phyloP scores from a whole-genome alignment of 1,284 basidiomycete genomes.

The Rhizopogon hawkerae region DNA sequence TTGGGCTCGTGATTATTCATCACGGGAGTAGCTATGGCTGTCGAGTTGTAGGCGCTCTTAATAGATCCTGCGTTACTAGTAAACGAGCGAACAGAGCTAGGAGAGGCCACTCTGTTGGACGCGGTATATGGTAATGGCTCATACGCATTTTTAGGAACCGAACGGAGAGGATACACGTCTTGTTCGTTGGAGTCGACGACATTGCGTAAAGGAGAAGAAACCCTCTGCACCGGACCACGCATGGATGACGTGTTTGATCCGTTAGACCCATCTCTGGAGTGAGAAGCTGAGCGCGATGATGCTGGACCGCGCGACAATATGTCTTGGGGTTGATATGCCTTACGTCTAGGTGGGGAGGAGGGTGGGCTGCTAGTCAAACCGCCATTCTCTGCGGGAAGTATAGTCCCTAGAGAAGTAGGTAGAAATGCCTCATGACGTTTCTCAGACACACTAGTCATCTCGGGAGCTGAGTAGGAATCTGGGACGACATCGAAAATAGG shows the following conservation, averaged over 20 bases:
- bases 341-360: slow-evolving; percentile 2
- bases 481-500: neutral
- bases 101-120: slow-evolving; percentile 19
- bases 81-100: slow-evolving; percentile 18
- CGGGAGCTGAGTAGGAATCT: neutral
- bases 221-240: slow-evolving; percentile 9
- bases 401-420: neutral
- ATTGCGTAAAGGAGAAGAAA: slow-evolving; percentile 11
- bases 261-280: slow-evolving; percentile 27
- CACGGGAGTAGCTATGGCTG: slow-evolving; percentile 12
- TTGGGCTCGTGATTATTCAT: slow-evolving; percentile 15
- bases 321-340: slow-evolving; percentile 5
- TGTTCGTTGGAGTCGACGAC: slow-evolving; percentile 4
- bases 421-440: too few species aligned
- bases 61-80: slow-evolving; percentile 12
- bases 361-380: neutral
- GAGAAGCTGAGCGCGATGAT: slow-evolving; percentile 13
- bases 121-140: neutral
- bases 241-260: slow-evolving; percentile 7
- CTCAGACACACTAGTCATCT: neutral
- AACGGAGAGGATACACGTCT: neutral
- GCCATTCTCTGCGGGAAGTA: neutral
- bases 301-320: neutral
- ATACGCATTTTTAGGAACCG: slow-evolving; percentile 1
- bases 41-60: neutral